phyloP scores from a whole-genome alignment of 768 basidiomycete species.

The Exidia glandulosa region DNA sequence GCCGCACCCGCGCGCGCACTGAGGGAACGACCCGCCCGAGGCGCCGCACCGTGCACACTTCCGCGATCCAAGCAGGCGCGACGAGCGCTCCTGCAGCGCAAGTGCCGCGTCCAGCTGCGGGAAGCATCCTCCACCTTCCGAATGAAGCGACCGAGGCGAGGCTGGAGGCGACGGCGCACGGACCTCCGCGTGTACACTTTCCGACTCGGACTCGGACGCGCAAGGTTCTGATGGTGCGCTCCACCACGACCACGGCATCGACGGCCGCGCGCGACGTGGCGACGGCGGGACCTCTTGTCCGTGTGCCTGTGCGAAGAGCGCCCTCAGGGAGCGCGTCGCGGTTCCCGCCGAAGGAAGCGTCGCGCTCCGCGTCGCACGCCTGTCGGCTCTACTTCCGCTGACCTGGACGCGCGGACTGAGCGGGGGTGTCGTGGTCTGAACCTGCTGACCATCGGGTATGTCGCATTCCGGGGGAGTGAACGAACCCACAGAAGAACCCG shows the following conservation, averaged over 20 bases:
- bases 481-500: neutral
- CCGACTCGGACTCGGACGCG: neutral
- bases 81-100: constrained; percentile 38
- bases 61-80: constrained; percentile 33
- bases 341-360: neutral
- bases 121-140: neutral
- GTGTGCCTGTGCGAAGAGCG: neutral
- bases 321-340: neutral
- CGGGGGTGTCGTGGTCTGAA: neutral
- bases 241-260: neutral
- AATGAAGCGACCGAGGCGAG: neutral
- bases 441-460: neutral
- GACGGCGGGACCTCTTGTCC: neutral
- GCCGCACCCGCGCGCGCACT: constrained; percentile 42
- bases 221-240: neutral
- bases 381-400: too few species aligned
- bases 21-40: constrained; percentile 43
- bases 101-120: constrained; percentile 34
- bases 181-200: neutral
- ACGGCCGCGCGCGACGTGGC: neutral
- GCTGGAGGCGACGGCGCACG: too few species aligned
- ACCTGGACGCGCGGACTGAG: neutral
- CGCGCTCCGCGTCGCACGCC: too few species aligned
- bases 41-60: constrained; percentile 45
- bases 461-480: neutral